Evolutionary conservation across 2,329 filamentous ascomycete genomes (phyloP).

Genomic region (Decorospora gaudefroyi): DNA sequence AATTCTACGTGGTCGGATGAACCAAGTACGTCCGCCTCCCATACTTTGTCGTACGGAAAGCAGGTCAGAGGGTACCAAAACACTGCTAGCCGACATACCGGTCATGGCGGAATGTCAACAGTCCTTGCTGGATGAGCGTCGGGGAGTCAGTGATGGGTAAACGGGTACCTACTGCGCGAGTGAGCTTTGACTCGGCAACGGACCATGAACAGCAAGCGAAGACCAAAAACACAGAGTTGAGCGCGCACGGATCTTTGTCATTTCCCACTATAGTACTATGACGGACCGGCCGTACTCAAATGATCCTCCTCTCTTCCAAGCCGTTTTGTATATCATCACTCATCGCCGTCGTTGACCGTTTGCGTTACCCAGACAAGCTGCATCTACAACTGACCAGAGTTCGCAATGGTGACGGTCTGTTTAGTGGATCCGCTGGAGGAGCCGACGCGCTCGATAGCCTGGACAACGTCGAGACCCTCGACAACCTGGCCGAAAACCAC

Average conservation of each 20-base stretch:
- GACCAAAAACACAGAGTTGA: background rate
- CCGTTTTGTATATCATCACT: slow-evolving; percentile 15
- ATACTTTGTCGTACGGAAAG: no score
- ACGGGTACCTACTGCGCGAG: no score
- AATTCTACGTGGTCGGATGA: no score
- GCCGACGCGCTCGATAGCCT: slow-evolving; percentile 32
- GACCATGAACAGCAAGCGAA: no score
- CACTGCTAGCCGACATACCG: no score
- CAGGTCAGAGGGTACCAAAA: no score
- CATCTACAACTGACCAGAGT: slow-evolving; percentile 33
- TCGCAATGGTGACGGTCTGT: slow-evolving; percentile 29
- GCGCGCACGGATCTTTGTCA: slow-evolving; percentile 18
- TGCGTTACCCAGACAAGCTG: background rate
- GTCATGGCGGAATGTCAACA: no score
- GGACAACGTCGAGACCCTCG: slow-evolving; percentile 33
- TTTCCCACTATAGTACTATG: slow-evolving; percentile 24
- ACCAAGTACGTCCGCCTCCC: no score
- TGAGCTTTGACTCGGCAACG: no score
- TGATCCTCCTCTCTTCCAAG: slow-evolving; percentile 7
- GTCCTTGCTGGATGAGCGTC: no score
- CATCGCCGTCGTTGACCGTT: slow-evolving; percentile 12
- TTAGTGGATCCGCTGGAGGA: slow-evolving; percentile 28
- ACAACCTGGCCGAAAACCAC: slow-evolving; percentile 79
- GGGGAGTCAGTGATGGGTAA: no score
- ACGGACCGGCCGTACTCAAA: slow-evolving; percentile 9